Evolutionary conservation across 2,329 filamentous ascomycete genomes (phyloP).

Genomic region (Aspergillus tanneri): DNA sequence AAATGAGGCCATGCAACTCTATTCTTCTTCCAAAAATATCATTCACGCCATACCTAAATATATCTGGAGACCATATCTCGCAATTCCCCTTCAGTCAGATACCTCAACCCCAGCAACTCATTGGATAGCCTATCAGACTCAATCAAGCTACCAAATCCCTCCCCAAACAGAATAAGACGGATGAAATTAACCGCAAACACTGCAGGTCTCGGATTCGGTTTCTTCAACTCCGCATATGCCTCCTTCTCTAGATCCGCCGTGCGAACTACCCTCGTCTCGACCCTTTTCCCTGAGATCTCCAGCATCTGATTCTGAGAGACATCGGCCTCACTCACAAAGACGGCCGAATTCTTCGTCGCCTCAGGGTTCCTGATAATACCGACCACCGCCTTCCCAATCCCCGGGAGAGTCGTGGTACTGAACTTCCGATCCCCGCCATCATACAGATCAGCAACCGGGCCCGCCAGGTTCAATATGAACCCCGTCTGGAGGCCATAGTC

Average conservation of each 20-base stretch:
- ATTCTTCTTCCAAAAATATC: too few species aligned
- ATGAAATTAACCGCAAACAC: constrained; percentile 32
- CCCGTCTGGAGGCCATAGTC: constrained; percentile 33
- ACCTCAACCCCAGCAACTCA: constrained; percentile 39
- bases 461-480: constrained; percentile 47
- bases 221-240: constrained; percentile 2
- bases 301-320: constrained; percentile 4
- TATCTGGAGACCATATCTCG: constrained; percentile 29
- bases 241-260: constrained; percentile 6
- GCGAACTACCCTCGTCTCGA: constrained; percentile 1
- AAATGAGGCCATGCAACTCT: too few species aligned
- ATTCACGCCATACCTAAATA: too few species aligned
- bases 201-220: constrained; percentile 15
- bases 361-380: constrained; percentile 51
- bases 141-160: constrained; percentile 33
- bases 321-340: constrained; percentile 39
- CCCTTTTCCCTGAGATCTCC: not conserved
- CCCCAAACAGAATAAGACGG: constrained; percentile 31
- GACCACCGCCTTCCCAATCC: constrained; percentile 51
- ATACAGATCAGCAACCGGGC: constrained; percentile 41
- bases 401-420: constrained; percentile 49
- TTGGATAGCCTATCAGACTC: constrained; percentile 33
- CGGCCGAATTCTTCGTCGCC: constrained; percentile 54
- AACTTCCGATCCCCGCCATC: constrained; percentile 54
- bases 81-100: constrained; percentile 35